These are phyloP conservation scores for Schizosaccharomyces japonicus DNA, from an alignment of 805 yeast species.

Conservation along the genomic window DNA sequence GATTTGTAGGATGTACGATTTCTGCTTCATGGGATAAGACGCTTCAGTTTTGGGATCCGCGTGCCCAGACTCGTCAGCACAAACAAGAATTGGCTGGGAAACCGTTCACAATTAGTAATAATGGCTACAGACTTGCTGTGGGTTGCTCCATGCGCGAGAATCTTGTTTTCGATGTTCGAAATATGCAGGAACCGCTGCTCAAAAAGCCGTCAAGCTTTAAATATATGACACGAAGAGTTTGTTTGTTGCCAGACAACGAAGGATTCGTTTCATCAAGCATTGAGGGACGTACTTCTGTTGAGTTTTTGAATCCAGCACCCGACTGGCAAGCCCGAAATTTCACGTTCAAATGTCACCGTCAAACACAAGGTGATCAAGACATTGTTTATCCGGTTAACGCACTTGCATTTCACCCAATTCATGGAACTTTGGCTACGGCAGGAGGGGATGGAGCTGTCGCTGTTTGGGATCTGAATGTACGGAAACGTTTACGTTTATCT, in stretches of 20 bases:
- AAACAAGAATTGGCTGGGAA: conserved; percentile 21
- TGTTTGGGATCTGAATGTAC: conserved; percentile 26
- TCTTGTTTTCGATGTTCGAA: conserved; percentile 33
- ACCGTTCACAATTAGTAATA: conserved; percentile 38
- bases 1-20: conserved; percentile 17
- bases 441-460: conserved; percentile 30
- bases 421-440: conserved; percentile 24
- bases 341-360: conserved; percentile 65
- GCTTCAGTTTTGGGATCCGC: conserved; percentile 25
- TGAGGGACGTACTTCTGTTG: conserved; percentile 66
- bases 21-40: conserved; percentile 42
- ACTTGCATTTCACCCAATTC: conserved; percentile 20
- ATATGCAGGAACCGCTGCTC: conserved; percentile 23
- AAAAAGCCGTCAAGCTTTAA: conserved; percentile 40
- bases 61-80: conserved; percentile 10
- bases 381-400: conserved; percentile 31
- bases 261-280: conserved; percentile 35
- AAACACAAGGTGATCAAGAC: conserved; percentile 21
- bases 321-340: conserved; percentile 25
- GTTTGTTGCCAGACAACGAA: conserved; percentile 27
- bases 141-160: conserved; percentile 31
- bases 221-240: conserved; percentile 36
- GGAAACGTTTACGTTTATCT: conserved; percentile 23
- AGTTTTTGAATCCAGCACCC: conserved; percentile 31
- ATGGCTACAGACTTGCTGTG: conserved; percentile 24